Percentiles rank a stretch among this genome's conserved stretches.
These are phyloP conservation scores for Gossypium anomalum DNA, from an alignment of 345 rosid genomes.

Conservation along the genomic window DNA sequence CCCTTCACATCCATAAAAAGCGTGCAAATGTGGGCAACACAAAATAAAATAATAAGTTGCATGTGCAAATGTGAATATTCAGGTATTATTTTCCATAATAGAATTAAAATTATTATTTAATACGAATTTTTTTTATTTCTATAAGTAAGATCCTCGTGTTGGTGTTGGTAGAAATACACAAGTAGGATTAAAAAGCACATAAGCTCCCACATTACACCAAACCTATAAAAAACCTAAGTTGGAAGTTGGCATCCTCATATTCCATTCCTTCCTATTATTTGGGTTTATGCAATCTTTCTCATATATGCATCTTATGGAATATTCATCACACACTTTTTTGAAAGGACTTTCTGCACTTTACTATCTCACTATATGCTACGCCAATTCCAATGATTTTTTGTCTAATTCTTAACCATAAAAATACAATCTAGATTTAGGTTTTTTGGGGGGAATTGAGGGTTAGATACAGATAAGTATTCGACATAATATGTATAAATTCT, in stretches of 20 bases:
- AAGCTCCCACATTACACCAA: neutral
- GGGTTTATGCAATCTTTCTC: conserved; percentile 3
- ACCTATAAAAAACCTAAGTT: neutral
- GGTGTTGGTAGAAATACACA: too few species aligned
- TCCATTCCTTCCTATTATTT: neutral
- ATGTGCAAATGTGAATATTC: neutral
- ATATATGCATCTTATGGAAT: conserved; percentile 22
- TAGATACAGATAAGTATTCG: too few species aligned
- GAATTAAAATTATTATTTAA: too few species aligned
- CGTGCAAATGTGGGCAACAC: neutral
- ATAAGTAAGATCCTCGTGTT: too few species aligned
- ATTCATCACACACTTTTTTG: neutral
- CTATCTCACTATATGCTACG: neutral
- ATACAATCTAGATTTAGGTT: too few species aligned
- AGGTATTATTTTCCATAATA: too few species aligned
- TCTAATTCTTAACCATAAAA: too few species aligned
- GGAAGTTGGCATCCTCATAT: neutral
- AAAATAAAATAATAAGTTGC: neutral
- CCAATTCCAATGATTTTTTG: neutral
- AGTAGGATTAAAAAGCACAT: too few species aligned
- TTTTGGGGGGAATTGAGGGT: too few species aligned
- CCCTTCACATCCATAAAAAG: neutral
- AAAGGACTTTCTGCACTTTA: neutral
- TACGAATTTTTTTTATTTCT: too few species aligned
- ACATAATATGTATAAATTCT: too few species aligned